Percentiles rank a stretch among this genome's conserved stretches.
Conservation (phyloP, 352 stramenopile species). For the Phytopythium aichiense region DNA sequence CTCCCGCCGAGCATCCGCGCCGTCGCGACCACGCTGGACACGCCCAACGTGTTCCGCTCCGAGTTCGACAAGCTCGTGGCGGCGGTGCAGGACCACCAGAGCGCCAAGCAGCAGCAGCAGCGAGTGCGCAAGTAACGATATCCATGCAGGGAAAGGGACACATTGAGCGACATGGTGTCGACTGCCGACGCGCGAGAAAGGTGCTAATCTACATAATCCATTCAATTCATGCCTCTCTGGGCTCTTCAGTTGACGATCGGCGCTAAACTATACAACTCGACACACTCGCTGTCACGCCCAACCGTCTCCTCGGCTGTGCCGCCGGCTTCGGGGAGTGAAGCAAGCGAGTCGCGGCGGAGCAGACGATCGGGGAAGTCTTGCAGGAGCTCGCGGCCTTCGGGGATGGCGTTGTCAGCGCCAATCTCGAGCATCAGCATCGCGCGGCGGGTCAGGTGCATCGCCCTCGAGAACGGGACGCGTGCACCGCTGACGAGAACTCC, state of each 20-base stretch:
- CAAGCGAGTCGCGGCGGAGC: slow-evolving; percentile 2
- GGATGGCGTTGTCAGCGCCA: slow-evolving; percentile 13
- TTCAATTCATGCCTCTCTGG: too few relatives aligned
- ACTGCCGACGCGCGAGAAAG: too few relatives aligned
- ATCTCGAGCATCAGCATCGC: slow-evolving; percentile 13
- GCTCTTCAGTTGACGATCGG: too few relatives aligned
- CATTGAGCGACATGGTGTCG: too few relatives aligned
- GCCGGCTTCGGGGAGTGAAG: too few relatives aligned
- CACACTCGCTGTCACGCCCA: not conserved
- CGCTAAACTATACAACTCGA: not conserved
- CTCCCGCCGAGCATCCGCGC: slow-evolving; percentile 36
- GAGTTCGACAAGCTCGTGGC: slow-evolving; percentile 61
- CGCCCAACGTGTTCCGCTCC: slow-evolving; percentile 62
- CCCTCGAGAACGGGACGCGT: slow-evolving; percentile 23
- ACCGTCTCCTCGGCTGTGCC: not conserved
- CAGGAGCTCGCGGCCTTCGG: slow-evolving; percentile 14
- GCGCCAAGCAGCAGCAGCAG: slow-evolving; percentile 2
- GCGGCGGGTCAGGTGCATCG: slow-evolving; percentile 25
- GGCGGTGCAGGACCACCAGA: slow-evolving; percentile 25
- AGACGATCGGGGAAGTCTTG: slow-evolving; percentile 21
- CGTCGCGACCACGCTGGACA: slow-evolving; percentile 55
- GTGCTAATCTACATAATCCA: too few relatives aligned
- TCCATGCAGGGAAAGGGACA: too few relatives aligned
- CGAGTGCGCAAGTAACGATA: slow-evolving; percentile 18
- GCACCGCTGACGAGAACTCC: slow-evolving; percentile 21